Conservation (phyloP, 2,329 filamentous ascomycete genomes). For the Hortaea werneckii region DNA sequence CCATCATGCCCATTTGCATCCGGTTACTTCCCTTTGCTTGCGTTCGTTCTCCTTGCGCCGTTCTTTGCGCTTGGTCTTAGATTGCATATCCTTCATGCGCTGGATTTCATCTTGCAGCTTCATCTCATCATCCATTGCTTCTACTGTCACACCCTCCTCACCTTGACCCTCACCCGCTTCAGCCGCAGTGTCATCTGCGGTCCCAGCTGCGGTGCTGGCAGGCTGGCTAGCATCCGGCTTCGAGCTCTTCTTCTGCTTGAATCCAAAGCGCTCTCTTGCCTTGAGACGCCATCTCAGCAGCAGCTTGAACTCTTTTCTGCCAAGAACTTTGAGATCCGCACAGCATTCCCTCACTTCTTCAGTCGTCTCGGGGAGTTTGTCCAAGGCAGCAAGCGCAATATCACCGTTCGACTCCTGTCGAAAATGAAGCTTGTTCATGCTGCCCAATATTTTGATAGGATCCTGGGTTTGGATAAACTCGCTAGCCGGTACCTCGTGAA, state of each 20-base stretch:
- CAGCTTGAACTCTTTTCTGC: constrained; percentile 86
- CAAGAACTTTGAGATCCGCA: constrained; percentile 76
- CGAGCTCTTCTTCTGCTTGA: constrained; percentile 62
- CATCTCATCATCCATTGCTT: constrained; percentile 89
- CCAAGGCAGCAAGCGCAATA: constrained; percentile 73
- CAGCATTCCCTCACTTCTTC: constrained; percentile 71
- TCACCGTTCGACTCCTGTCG: constrained; percentile 64
- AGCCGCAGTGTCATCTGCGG: constrained; percentile 29
- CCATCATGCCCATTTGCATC: constrained; percentile 94
- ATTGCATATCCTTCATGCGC: constrained; percentile 68
- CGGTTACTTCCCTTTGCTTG: constrained; percentile 90
- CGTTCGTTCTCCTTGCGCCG: constrained; percentile 81
- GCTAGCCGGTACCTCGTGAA: constrained; percentile 77
- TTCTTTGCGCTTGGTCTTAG: constrained; percentile 68
- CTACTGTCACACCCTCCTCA: constrained; percentile 65
- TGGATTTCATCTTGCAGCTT: constrained; percentile 82
- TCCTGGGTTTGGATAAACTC: constrained; percentile 92
- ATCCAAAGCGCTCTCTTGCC: constrained; percentile 82
- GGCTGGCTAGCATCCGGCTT: constrained; percentile 5
- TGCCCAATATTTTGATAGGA: constrained; percentile 83
- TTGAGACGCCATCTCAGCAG: constrained; percentile 82
- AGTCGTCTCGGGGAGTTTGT: constrained; percentile 79
- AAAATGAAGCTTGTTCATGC: constrained; percentile 75
- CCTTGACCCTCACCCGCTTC: constrained; percentile 30
- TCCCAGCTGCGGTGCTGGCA: constrained; percentile 18